phyloP scores from a whole-genome alignment of 441 rosid species.

The Populus trichocarpa region DNA sequence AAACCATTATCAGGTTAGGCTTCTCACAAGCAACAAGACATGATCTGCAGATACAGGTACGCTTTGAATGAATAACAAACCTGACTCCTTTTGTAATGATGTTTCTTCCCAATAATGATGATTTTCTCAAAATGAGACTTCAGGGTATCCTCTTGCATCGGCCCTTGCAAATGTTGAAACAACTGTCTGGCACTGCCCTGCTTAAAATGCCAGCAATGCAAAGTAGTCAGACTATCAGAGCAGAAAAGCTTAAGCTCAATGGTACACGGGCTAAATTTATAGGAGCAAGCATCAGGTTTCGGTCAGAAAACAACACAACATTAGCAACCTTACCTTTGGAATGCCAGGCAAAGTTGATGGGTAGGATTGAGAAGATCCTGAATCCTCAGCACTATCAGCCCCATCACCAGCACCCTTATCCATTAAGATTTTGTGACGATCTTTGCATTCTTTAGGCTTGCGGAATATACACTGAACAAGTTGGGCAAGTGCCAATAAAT shows the following conservation, averaged over 20 bases:
- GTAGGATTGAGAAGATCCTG: conserved; percentile 95
- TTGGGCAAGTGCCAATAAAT: conserved; percentile 19
- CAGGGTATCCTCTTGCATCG: conserved; percentile 94
- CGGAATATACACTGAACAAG: conserved; percentile 80
- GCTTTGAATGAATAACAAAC: conserved; percentile 35
- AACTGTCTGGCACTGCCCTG: conserved; percentile 99
- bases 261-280: conserved; percentile 8
- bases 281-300: conserved; percentile 9
- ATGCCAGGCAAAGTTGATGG: conserved; percentile 99
- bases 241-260: conserved; percentile 24
- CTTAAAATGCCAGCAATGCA: conserved; percentile 28
- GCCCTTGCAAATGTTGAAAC: conserved; percentile 97
- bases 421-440: conserved; percentile 91
- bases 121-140: conserved; percentile 98
- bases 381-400: conserved; percentile 99
- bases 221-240: conserved; percentile 9
- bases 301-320: background rate
- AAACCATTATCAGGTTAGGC: background rate
- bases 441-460: conserved; percentile 93
- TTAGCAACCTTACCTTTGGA: conserved; percentile 64
- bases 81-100: conserved; percentile 66
- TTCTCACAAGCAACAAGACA: background rate
- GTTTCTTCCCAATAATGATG: conserved; percentile 75
- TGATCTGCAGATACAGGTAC: background rate
- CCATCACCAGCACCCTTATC: conserved; percentile 91